Evolutionary conservation across 305 asterid species (phyloP), one percentile per base, ranked within the genome.

Genomic region (Fraxinus velutina): DNA sequence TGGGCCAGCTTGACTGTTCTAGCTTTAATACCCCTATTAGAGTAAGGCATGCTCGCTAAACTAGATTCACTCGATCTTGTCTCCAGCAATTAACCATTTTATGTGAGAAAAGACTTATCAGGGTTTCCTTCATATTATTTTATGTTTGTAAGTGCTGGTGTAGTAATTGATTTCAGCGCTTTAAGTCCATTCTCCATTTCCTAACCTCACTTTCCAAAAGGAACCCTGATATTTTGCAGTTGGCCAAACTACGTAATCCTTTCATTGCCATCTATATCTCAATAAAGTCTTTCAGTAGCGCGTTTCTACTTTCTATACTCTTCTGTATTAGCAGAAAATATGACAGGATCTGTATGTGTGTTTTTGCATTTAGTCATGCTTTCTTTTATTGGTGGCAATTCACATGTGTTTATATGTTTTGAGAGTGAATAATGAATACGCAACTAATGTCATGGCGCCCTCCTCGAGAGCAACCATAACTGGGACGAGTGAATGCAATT

Each of bases 361-460:
- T 79, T 12, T 33, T 34, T 68, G 22, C 80, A 30, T 52, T 52
- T 17, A 2, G 73, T 30, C 50, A 29, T 8, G 17, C 30, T 64
- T 55, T 27, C 36, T 76, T 47, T 22, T 22, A 22, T 85, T 37
- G 81, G 68, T 52, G 77, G 30, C 80, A 73, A 76, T 32, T 71
- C 81, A 39, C 47, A 7, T 19, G 71, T 68, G 19, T 82, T 60
- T 50, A 47, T 60, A 33, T 73, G 76, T 77, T 52, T 64, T 17
- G 4, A 29, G 27, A 47, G 19, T 29, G 39, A 44, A 77, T 47
- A 21, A n/a, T 77, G 70, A 30, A n/a, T 77, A 77, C n/a, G 17
- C 42, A 75, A 75, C 17, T 15, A 47, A 47, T 52, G 27, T 27
- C 68, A 47, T 77, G 29, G 80, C 30, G 10, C 47, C 37, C 13